Percentiles rank a stretch among this genome's conserved stretches.
Conservation (phyloP, 257 asterid genomes). For the Capsicum rhomboideum region DNA sequence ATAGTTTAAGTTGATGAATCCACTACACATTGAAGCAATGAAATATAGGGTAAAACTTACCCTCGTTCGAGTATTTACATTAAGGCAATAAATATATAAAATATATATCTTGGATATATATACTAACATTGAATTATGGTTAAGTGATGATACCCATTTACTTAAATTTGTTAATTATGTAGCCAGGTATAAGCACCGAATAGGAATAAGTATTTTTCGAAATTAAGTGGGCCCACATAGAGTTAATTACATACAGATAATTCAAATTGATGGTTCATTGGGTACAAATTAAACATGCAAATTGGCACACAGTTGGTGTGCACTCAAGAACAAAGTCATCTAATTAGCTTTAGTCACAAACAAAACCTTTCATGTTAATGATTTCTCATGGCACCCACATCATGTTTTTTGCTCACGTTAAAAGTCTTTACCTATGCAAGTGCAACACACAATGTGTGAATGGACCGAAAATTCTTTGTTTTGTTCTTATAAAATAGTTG, state of each 20-base stretch:
- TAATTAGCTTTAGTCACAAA: conserved; percentile 2
- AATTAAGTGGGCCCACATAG: background rate
- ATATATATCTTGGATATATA: background rate
- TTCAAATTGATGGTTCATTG: background rate
- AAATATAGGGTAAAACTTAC: no score
- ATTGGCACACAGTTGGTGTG: background rate
- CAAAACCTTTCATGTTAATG: background rate
- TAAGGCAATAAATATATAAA: background rate
- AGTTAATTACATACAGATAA: background rate
- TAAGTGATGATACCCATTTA: background rate
- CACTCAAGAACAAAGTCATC: background rate
- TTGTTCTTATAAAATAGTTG: background rate
- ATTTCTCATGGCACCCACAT: background rate
- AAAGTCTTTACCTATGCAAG: background rate
- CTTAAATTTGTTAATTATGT: background rate
- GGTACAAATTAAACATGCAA: background rate
- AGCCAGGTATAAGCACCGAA: background rate
- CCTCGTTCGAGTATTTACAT: background rate
- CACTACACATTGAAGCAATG: no score
- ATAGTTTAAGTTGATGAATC: no score
- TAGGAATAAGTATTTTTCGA: background rate
- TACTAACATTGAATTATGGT: background rate
- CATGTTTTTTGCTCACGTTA: background rate
- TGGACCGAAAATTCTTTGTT: background rate
- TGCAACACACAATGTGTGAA: background rate